Evolutionary conservation across 345 rosid genomes (phyloP).

Genomic region (Pistacia integerrima): DNA sequence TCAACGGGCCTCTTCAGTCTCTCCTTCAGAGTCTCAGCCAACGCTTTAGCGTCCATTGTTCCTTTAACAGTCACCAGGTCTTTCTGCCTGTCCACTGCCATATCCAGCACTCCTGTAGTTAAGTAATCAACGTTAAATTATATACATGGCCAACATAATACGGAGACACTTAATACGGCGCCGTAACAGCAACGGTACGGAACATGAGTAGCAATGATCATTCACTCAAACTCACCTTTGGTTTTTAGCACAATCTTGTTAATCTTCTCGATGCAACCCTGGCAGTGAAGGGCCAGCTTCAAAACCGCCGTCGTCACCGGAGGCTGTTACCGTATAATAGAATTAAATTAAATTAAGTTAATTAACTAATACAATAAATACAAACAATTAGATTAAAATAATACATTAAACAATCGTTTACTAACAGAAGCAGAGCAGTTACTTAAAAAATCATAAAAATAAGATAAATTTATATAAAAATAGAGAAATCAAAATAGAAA

Average conservation of each 20-base stretch:
- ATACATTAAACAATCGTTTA: neutral
- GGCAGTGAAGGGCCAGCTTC: slow-evolving; percentile 64
- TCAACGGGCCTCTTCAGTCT: slow-evolving; percentile 60
- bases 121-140: neutral
- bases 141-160: neutral
- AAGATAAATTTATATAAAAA: neutral
- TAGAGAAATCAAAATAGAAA: neutral
- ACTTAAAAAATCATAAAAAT: neutral
- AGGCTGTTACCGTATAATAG: slow-evolving; percentile 32
- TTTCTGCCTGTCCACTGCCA: slow-evolving; percentile 53
- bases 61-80: slow-evolving; percentile 73
- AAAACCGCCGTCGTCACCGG: slow-evolving; percentile 64
- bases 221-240: slow-evolving; percentile 45
- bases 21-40: slow-evolving; percentile 48
- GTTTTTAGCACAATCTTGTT: slow-evolving; percentile 43
- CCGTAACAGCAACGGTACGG: slow-evolving; percentile 7
- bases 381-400: neutral
- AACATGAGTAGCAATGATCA: neutral
- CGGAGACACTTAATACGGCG: neutral
- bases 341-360: neutral
- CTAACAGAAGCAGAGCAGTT: too few species aligned
- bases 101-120: slow-evolving; percentile 54
- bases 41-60: slow-evolving; percentile 61
- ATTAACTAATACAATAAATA: neutral
- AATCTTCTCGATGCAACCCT: slow-evolving; percentile 79